Conservation (phyloP, 2,329 filamentous ascomycete genomes). For the Aspergillus novofumigatus region DNA sequence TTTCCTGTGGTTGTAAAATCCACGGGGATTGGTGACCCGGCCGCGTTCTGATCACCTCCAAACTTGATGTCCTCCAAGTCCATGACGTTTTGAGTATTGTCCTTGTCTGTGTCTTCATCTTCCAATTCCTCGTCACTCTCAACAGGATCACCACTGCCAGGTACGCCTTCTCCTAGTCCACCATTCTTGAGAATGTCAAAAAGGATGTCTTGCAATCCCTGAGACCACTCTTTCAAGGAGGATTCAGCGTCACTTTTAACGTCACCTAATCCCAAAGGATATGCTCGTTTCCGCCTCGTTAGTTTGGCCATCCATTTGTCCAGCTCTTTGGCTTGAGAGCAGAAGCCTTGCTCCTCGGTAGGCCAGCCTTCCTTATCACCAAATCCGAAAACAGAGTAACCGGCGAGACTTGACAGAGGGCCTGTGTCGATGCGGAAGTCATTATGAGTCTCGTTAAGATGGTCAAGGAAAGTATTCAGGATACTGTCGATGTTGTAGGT, state of each 20-base stretch:
- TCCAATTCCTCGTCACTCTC: slow-evolving; percentile 77
- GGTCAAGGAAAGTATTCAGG: slow-evolving; percentile 79
- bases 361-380: slow-evolving; percentile 92
- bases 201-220: slow-evolving; percentile 69
- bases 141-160: slow-evolving; percentile 74
- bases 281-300: slow-evolving; percentile 79
- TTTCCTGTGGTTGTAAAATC: slow-evolving; percentile 68
- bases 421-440: slow-evolving; percentile 95
- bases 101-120: slow-evolving; percentile 53
- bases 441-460: slow-evolving; percentile 87
- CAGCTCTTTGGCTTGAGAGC: slow-evolving; percentile 82
- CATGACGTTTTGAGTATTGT: slow-evolving; percentile 51
- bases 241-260: slow-evolving; percentile 67
- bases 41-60: slow-evolving; percentile 25
- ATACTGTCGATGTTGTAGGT: slow-evolving; percentile 96
- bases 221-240: slow-evolving; percentile 71
- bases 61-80: slow-evolving; percentile 79
- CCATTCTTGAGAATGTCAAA: slow-evolving; percentile 52
- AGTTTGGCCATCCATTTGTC: slow-evolving; percentile 98
- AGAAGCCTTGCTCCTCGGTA: slow-evolving; percentile 84
- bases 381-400: slow-evolving; percentile 91
- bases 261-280: slow-evolving; percentile 83
- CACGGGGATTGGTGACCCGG: slow-evolving; percentile 59
- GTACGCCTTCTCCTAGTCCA: slow-evolving; percentile 60
- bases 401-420: slow-evolving; percentile 69